These are phyloP conservation scores for Houttuynia cordata DNA, from an alignment of 164 flowering plant species.

Conservation along the genomic window DNA sequence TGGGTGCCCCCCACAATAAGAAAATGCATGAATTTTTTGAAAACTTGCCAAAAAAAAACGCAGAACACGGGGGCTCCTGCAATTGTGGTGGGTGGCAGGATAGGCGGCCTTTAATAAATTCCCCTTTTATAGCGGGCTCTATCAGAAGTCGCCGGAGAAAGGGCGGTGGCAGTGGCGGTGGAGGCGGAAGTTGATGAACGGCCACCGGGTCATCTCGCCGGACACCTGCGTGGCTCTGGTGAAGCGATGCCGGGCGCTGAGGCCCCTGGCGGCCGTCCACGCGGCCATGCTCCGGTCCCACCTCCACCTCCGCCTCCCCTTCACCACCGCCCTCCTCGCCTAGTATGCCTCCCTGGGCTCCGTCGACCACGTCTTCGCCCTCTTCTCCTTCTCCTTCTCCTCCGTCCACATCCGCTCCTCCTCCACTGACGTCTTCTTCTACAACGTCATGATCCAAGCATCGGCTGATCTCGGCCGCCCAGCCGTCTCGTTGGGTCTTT, in stretches of 20 bases:
- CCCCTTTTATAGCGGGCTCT: too few relatives aligned
- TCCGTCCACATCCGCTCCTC: not conserved
- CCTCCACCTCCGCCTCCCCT: constrained; percentile 17
- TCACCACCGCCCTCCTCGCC: constrained; percentile 24
- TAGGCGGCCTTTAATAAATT: too few relatives aligned
- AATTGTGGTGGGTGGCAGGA: too few relatives aligned
- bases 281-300: constrained; percentile 18
- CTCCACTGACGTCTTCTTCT: constrained; percentile 18
- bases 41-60: too few relatives aligned
- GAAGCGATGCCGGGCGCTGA: constrained; percentile 10
- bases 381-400: constrained; percentile 20
- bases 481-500: constrained; percentile 8
- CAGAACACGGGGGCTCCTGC: too few relatives aligned
- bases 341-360: constrained; percentile 20
- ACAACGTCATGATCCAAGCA: constrained; percentile 24
- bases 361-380: constrained; percentile 13
- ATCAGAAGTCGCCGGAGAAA: not conserved
- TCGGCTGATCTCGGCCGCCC: constrained; percentile 7
- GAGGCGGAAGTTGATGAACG: not conserved
- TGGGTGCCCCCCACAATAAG: too few relatives aligned
- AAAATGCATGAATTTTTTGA: too few relatives aligned
- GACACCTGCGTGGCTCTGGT: constrained; percentile 9
- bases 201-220: not conserved
- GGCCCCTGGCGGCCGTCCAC: constrained; percentile 15
- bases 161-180: too few relatives aligned